Conservation (phyloP, 306 rosid species). For the Fagus sylvatica region DNA sequence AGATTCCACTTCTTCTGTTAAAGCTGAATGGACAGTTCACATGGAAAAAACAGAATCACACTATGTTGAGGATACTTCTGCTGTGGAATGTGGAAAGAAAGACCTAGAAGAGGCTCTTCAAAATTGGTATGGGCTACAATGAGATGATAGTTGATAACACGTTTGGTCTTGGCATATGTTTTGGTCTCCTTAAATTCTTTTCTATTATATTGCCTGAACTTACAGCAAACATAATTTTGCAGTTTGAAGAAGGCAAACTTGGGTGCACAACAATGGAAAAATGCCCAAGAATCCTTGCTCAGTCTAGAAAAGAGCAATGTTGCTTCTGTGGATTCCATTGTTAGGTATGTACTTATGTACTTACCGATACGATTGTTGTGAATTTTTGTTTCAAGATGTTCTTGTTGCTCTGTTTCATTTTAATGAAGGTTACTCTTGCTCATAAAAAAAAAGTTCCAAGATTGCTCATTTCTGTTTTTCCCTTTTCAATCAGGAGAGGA, state of each 20-base stretch:
- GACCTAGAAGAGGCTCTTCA: constrained; percentile 85
- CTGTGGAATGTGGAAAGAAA: constrained; percentile 81
- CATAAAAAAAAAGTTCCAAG: not conserved
- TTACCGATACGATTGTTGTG: constrained; percentile 3
- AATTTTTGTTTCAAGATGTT: not conserved
- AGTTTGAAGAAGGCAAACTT: constrained; percentile 82
- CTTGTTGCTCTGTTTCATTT: no score
- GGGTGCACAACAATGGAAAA: constrained; percentile 93
- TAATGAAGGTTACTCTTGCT: no score
- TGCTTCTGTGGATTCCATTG: constrained; percentile 75
- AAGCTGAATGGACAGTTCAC: constrained; percentile 80
- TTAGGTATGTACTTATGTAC: constrained; percentile 55
- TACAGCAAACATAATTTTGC: constrained; percentile 28
- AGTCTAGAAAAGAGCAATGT: constrained; percentile 71
- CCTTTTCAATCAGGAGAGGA: constrained; percentile 61
- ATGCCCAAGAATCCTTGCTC: constrained; percentile 89
- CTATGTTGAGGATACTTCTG: constrained; percentile 73
- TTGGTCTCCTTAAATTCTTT: constrained; percentile 13
- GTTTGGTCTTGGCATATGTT: constrained; percentile 1
- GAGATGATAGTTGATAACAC: constrained; percentile 2
- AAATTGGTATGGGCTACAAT: constrained; percentile 57
- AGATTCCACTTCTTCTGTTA: constrained; percentile 74
- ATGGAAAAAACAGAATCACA: constrained; percentile 81
- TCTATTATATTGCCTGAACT: constrained; percentile 24
- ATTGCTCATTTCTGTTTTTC: constrained; percentile 11